Evolutionary conservation across 805 yeast species (phyloP).

Genomic region (Candida ovalis): DNA sequence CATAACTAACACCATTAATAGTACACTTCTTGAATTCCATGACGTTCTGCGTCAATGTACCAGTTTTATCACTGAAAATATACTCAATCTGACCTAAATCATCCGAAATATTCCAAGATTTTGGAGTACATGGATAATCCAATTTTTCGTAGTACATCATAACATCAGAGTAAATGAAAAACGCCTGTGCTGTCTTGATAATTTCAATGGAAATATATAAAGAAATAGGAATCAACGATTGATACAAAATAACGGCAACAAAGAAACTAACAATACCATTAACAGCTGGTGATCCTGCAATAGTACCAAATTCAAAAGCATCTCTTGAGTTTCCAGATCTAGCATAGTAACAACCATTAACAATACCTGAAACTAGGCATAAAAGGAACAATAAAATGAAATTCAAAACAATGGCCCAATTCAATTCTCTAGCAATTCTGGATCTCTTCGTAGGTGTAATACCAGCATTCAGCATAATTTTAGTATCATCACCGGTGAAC

Average conservation of each 20-base stretch:
- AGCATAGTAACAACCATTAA: slow-evolving; percentile 64
- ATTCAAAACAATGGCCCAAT: slow-evolving; percentile 64
- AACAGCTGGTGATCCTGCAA: slow-evolving; percentile 59
- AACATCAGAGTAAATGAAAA: slow-evolving; percentile 72
- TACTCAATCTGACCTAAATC: slow-evolving; percentile 85
- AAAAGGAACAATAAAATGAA: slow-evolving; percentile 59
- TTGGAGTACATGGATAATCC: slow-evolving; percentile 81
- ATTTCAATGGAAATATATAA: slow-evolving; percentile 79
- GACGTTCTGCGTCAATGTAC: slow-evolving; percentile 77
- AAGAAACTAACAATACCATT: slow-evolving; percentile 73
- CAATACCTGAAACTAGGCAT: slow-evolving; percentile 67
- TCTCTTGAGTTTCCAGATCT: slow-evolving; percentile 46
- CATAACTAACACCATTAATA: slow-evolving; percentile 67
- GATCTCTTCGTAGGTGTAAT: slow-evolving; percentile 75
- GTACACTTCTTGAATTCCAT: slow-evolving; percentile 86
- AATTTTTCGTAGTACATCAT: slow-evolving; percentile 63
- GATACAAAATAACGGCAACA: slow-evolving; percentile 73
- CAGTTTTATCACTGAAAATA: slow-evolving; percentile 81
- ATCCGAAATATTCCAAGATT: slow-evolving; percentile 82
- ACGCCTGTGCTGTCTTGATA: slow-evolving; percentile 78
- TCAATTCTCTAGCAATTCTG: slow-evolving; percentile 68
- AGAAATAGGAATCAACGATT: slow-evolving; percentile 79
- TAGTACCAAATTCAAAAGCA: slow-evolving; percentile 67
- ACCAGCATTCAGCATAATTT: slow-evolving; percentile 79
- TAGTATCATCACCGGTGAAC: slow-evolving; percentile 76